These are phyloP conservation scores for Alternaria sp. DNA, from an alignment of 2,329 filamentous ascomycete genomes.

Conservation along the genomic window DNA sequence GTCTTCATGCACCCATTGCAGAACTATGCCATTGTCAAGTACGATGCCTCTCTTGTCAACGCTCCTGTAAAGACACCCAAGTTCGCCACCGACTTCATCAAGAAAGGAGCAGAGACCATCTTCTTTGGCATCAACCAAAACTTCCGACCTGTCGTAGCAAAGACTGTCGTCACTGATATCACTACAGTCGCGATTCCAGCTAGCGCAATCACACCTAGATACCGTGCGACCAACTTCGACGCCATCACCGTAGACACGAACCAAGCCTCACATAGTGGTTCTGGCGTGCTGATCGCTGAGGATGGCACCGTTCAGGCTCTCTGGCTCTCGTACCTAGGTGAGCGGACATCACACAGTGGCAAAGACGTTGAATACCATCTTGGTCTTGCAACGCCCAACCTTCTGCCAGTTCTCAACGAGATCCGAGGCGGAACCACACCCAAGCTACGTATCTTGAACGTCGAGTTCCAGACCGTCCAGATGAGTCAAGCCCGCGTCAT, in stretches of 20 bases:
- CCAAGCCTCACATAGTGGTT: constrained; percentile 89
- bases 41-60: constrained; percentile 91
- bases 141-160: constrained; percentile 88
- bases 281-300: constrained; percentile 87
- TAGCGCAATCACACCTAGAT: constrained; percentile 88
- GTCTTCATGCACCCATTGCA: constrained; percentile 96
- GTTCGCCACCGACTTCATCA: constrained; percentile 81
- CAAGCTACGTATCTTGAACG: constrained; percentile 86
- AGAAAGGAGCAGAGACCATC: constrained; percentile 91
- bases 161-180: constrained; percentile 95
- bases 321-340: constrained; percentile 96
- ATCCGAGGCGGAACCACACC: constrained; percentile 83
- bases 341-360: constrained; percentile 78
- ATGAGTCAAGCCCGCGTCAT: constrained; percentile 98
- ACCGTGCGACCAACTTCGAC: constrained; percentile 94
- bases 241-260: constrained; percentile 97
- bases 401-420: constrained; percentile 87
- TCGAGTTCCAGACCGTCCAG: constrained; percentile 93
- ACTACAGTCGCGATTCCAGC: constrained; percentile 96
- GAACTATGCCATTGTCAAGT: constrained; percentile 95
- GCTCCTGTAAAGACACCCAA: constrained; percentile 91
- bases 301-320: constrained; percentile 94
- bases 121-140: constrained; percentile 99
- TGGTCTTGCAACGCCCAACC: constrained; percentile 85
- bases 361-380: constrained; percentile 98